Evolutionary conservation across 2,329 filamentous ascomycete genomes (phyloP), one percentile per base, ranked within the genome.

Genomic region (Blastomyces silverae): DNA sequence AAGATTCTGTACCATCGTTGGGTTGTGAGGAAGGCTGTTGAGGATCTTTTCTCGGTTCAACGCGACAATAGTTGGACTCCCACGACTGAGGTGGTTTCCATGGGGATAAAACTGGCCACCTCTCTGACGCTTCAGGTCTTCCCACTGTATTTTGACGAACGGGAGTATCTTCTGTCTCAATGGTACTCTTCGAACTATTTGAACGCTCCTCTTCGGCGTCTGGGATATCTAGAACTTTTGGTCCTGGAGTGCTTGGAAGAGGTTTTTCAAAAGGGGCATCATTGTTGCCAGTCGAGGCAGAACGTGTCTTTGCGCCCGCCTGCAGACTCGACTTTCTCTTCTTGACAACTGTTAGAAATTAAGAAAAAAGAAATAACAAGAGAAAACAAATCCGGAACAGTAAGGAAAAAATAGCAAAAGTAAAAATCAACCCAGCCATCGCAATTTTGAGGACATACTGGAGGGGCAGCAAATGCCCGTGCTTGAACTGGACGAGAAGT

Each of bases 241-340:
- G 20, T 10, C 53, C 60, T 31, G 67, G 67, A n/a, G 66, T 63
- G 37, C 46, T 60, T 46, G 66, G 67, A 46, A 68, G 64, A 22
- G 67, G 66, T 55, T 68, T 68, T 60, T 68, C 67, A 37, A 64
- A 63, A 31, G 66, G 61, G 48, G 53, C 48, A 22, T 67, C 67
- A 34, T 37, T 39, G 37, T 61, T 42, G 55, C 34, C 28, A 59
- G 55, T 42, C 31, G 28, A 3, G n/a, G 28, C 50, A 62, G 53
- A 7, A 39, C 52, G 28, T 20, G 22, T 25, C 44, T 59, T 64
- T n/a, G 42, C 42, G 6, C 39, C n/a, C 42, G 50, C 10, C 13
- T n/a, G 42, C n/a, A 53, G 28, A 31, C 46, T 55, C 25, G 58
- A 64, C 5, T 62, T 56, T 25, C 37, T 63, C 42, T 28, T 28